Conservation (phyloP, 768 basidiomycete genomes). For the Russula compacta region DNA sequence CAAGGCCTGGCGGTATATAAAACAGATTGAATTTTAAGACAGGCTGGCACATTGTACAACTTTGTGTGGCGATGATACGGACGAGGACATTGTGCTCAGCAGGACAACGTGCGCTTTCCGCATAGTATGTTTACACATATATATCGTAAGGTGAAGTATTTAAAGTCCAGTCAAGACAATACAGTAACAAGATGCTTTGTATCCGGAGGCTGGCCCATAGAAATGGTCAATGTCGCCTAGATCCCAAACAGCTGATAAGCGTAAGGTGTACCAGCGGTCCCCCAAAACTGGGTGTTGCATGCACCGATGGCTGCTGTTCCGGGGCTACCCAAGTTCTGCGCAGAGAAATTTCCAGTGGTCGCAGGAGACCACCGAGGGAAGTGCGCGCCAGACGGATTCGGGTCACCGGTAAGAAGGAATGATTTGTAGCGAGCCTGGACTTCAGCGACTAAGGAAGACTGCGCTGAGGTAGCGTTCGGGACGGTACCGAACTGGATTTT, state of each 20-base stretch:
- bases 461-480: conserved; percentile 43
- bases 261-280: conserved; percentile 41
- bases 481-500: conserved; percentile 41
- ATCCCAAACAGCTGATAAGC: conserved; percentile 56
- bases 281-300: conserved; percentile 64
- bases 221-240: neutral
- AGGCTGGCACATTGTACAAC: too few relatives aligned
- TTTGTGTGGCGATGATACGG: too few relatives aligned
- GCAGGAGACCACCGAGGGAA: conserved; percentile 45
- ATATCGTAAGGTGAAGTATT: too few relatives aligned
- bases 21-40: too few relatives aligned
- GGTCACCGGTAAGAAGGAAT: conserved; percentile 54
- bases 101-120: too few relatives aligned
- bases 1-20: too few relatives aligned
- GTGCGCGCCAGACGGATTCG: conserved; percentile 43
- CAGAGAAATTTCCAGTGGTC: conserved; percentile 41
- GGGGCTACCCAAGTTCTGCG: conserved; percentile 52
- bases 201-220: neutral
- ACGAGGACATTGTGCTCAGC: too few relatives aligned
- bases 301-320: conserved; percentile 45
- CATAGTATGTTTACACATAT: too few relatives aligned
- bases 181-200: neutral
- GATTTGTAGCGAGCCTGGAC: conserved; percentile 61
- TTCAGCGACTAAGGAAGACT: conserved; percentile 51
- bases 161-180: too few relatives aligned